Evolutionary conservation across 2,329 filamentous ascomycete genomes (phyloP).

Genomic region (Periconia macrospinosa): DNA sequence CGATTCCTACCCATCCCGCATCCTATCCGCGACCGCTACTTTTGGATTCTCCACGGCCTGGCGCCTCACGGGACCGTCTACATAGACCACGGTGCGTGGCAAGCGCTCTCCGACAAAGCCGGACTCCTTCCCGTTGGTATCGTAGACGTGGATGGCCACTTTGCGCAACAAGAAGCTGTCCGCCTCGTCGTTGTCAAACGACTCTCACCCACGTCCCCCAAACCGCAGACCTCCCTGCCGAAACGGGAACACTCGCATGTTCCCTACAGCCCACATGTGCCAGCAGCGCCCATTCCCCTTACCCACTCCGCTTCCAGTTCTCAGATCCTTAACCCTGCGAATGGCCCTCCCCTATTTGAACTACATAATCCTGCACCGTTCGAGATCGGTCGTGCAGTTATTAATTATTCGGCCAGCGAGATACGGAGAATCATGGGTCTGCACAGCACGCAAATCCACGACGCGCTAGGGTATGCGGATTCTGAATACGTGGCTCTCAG

Average conservation of each 20-base stretch:
- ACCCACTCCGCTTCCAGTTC: conserved; percentile 16
- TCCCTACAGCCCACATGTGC: conserved; percentile 3
- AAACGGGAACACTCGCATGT: conserved; percentile 19
- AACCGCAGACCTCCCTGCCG: conserved; percentile 20
- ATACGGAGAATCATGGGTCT: conserved; percentile 82
- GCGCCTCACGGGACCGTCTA: conserved; percentile 88
- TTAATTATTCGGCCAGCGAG: conserved; percentile 89
- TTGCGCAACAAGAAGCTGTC: conserved; percentile 91
- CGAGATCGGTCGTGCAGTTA: conserved; percentile 85
- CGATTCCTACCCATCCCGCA: conserved; percentile 84
- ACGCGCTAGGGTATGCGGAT: conserved; percentile 85
- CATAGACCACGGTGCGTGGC: conserved; percentile 87
- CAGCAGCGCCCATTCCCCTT: conserved; percentile 1
- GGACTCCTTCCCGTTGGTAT: conserved; percentile 90
- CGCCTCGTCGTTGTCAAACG: conserved; percentile 78
- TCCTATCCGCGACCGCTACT: conserved; percentile 89
- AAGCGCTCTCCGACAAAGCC: conserved; percentile 78
- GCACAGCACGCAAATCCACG: conserved; percentile 78
- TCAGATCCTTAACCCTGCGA: conserved; percentile 3
- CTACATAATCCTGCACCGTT: conserved; percentile 41
- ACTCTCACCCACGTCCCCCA: conserved; percentile 14
- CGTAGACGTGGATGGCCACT: conserved; percentile 82
- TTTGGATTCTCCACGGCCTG: conserved; percentile 95
- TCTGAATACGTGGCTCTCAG: conserved; percentile 90
- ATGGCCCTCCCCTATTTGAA: conserved; percentile 27